Base-by-base conservation (phyloP, 176 grass and related monocot genomes). In the Aegilops speltoides region DNA sequence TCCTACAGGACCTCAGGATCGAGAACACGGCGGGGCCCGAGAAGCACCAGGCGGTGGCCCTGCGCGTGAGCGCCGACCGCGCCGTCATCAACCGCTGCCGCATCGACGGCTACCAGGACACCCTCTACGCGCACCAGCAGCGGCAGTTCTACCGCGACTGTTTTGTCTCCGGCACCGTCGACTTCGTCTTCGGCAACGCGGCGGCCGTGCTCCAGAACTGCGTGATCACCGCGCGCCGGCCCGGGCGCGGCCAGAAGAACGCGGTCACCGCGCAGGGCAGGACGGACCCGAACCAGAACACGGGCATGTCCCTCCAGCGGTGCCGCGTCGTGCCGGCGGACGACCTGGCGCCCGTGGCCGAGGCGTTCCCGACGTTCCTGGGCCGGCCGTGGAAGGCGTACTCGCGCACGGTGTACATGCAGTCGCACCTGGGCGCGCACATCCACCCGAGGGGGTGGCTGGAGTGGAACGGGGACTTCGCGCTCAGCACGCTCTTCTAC, bases 171-270 rank as follows among this genome's bases (percentile, higher is more conserved):
- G 86, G 93, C 86, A 95, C 88, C 12, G 68, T 95, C 7, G 93
- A 95, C 86, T 92, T 93, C 83, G 60, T 95, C 83, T 93, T 95
- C 79, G 88, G 88, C 24, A 93, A 93, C 80, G 90, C 86, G 7
- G 86, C 83, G 3, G 88, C 32, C 3, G 83, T 91, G 33, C 68
- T 95, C 68, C 91, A 95, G 67, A 65, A 69, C 33, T 93, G 88
- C 80, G 79, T 81, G 70, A 83, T 95, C 71, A 24, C 79, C 29
- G 86, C 89, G 68, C 88, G 86, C 34, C 77, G 43, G 67, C 93
- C 88, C 4, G 68, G 65, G 93, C 25, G 5, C 7, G 23, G 85
- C 31, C 93, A 95, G 78, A 68, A 88, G 81, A 91, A 91, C 70
- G 80, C 80, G 33, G 82, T 95, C 29, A 95, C 93, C 24, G 91